Percentiles rank a stretch among this genome's conserved stretches.
Evolutionary conservation across 257 asterid species (phyloP).

Genomic region (Voacanga thouarsii): DNA sequence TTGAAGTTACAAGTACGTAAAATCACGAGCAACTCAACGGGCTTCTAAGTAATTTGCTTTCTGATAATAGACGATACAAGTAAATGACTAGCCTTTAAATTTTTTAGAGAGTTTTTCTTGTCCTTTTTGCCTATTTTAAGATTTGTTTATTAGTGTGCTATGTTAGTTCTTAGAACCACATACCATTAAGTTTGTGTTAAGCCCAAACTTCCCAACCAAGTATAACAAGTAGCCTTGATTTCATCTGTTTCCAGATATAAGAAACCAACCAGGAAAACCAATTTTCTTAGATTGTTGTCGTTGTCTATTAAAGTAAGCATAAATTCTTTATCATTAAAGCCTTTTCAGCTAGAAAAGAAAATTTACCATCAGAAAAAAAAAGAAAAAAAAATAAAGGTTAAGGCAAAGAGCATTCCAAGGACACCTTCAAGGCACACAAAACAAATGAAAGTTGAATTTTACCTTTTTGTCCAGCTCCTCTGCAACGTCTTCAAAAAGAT

Average conservation of each 20-base stretch:
- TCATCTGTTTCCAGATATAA: neutral
- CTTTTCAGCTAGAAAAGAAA: neutral
- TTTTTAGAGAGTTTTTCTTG: neutral
- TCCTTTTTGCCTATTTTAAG: neutral
- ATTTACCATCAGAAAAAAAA: neutral
- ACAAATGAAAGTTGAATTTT: slow-evolving; percentile 7
- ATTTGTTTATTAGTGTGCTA: neutral
- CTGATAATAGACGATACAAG: neutral
- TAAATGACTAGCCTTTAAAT: neutral
- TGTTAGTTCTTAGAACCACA: neutral
- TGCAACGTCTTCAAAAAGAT: slow-evolving; percentile 73
- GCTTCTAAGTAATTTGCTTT: neutral
- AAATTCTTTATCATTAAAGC: neutral
- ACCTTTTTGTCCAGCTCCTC: slow-evolving; percentile 94
- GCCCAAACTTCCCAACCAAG: neutral
- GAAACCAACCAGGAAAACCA: neutral
- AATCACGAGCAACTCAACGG: neutral
- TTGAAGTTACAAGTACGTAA: neutral
- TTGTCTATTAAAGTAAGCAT: too few species aligned
- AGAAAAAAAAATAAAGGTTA: too few species aligned
- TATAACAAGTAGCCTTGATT: neutral
- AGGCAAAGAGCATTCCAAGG: neutral
- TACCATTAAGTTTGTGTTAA: neutral
- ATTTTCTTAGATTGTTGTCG: neutral
- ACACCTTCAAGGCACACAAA: neutral